These are phyloP conservation scores for Aspergillus thermomutatus DNA, from an alignment of 2,329 filamentous ascomycete genomes.

Conservation along the genomic window DNA sequence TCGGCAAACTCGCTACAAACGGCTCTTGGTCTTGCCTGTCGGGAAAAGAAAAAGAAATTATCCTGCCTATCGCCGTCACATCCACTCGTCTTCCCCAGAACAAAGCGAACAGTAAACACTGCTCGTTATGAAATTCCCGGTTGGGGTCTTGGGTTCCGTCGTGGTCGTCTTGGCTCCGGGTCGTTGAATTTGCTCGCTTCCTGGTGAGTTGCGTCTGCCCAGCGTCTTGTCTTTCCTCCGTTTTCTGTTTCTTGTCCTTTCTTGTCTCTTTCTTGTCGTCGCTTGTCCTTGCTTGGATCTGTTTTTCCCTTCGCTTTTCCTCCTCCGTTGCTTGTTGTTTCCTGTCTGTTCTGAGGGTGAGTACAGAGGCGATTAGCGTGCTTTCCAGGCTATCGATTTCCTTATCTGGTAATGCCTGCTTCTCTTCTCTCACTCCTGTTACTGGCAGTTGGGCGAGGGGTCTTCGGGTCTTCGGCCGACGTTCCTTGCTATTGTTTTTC, in stretches of 20 bases:
- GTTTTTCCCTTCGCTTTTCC: conserved; percentile 6
- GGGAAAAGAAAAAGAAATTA: neutral
- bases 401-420: neutral
- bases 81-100: neutral
- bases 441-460: neutral
- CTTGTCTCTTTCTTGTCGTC: conserved; percentile 11
- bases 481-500: neutral
- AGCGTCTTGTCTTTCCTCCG: conserved; percentile 10
- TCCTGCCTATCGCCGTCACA: neutral
- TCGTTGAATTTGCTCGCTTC: conserved; percentile 12
- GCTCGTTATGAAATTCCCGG: neutral
- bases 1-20: neutral
- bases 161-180: conserved; percentile 12
- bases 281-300: conserved; percentile 4
- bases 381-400: neutral
- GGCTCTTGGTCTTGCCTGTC: neutral
- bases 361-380: neutral
- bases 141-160: conserved; percentile 2
- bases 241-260: conserved; percentile 4
- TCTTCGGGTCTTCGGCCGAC: neutral
- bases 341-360: neutral
- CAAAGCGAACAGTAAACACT: neutral
- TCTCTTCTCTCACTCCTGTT: neutral
- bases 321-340: conserved; percentile 2
- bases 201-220: conserved; percentile 11